Conservation (phyloP, 768 basidiomycete genomes). For the Termitomyces sp. region DNA sequence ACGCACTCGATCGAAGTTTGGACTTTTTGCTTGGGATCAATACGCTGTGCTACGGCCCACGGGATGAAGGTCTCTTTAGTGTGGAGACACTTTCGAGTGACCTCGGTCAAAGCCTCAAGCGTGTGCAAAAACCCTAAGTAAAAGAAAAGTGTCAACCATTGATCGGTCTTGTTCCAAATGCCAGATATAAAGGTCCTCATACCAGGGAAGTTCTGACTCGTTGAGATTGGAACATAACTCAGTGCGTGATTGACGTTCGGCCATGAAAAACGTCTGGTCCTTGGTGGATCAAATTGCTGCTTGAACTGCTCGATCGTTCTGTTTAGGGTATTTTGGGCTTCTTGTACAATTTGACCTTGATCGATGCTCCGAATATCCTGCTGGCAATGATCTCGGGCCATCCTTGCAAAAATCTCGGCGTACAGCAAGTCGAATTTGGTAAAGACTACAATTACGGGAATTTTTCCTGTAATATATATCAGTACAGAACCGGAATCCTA, state of each 20-base stretch:
- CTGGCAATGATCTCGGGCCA: neutral
- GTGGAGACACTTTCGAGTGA: neutral
- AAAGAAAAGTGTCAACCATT: neutral
- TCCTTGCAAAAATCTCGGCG: neutral
- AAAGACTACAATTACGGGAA: neutral
- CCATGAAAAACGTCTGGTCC: neutral
- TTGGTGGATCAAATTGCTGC: neutral
- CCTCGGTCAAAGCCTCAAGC: neutral
- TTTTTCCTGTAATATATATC: neutral
- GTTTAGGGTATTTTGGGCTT: neutral
- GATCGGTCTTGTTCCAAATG: neutral
- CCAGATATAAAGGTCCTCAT: neutral
- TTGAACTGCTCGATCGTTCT: neutral
- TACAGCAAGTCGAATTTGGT: neutral
- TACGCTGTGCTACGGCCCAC: constrained; percentile 4
- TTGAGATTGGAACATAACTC: neutral
- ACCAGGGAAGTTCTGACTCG: neutral
- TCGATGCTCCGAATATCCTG: neutral
- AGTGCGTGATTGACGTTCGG: neutral
- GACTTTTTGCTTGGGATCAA: constrained; percentile 1
- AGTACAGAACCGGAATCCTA: neutral
- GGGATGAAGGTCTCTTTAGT: constrained; percentile 1
- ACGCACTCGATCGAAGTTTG: constrained; percentile 1
- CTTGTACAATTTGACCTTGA: neutral
- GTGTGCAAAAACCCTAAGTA: neutral